These are phyloP conservation scores for Flammula alnicola DNA, from an alignment of 1,284 basidiomycete species.

Conservation along the genomic window DNA sequence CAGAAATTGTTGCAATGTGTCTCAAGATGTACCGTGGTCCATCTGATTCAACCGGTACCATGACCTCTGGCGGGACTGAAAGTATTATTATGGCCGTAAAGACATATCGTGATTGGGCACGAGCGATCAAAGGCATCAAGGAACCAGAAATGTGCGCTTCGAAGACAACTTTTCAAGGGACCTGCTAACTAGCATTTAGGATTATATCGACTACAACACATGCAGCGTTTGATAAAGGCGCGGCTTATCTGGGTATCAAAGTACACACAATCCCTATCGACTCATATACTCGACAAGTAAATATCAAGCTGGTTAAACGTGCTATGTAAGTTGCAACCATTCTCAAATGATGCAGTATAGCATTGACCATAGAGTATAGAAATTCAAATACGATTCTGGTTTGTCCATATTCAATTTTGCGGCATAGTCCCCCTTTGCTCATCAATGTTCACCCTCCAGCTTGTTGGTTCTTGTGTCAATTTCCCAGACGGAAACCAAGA, in stretches of 20 bases:
- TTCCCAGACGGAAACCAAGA: conserved; percentile 93
- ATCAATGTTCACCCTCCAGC: conserved; percentile 42
- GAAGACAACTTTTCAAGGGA: not conserved
- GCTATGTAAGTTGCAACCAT: conserved; percentile 75
- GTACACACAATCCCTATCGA: conserved; percentile 91
- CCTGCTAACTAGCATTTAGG: conserved; percentile 44
- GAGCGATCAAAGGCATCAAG: conserved; percentile 83
- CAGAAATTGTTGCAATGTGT: conserved; percentile 95
- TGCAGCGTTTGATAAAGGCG: conserved; percentile 95
- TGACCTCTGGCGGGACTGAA: conserved; percentile 96
- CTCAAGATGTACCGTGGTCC: conserved; percentile 87
- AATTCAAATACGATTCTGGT: conserved; percentile 84
- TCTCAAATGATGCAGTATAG: not conserved
- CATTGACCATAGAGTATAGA: conserved; percentile 42
- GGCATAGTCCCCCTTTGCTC: conserved; percentile 3
- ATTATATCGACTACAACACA: conserved; percentile 88
- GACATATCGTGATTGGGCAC: conserved; percentile 93
- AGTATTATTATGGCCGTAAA: conserved; percentile 95
- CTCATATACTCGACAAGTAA: conserved; percentile 77
- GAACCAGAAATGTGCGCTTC: conserved; percentile 86
- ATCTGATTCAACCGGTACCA: conserved; percentile 86
- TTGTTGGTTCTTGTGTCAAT: conserved; percentile 91
- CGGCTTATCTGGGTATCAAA: conserved; percentile 91
- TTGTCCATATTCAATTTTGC: conserved; percentile 26
- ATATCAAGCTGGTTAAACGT: conserved; percentile 77